Evolutionary conservation across 768 basidiomycete species (phyloP), one percentile per base, ranked within the genome.

Genomic region (Trametes cingulata): DNA sequence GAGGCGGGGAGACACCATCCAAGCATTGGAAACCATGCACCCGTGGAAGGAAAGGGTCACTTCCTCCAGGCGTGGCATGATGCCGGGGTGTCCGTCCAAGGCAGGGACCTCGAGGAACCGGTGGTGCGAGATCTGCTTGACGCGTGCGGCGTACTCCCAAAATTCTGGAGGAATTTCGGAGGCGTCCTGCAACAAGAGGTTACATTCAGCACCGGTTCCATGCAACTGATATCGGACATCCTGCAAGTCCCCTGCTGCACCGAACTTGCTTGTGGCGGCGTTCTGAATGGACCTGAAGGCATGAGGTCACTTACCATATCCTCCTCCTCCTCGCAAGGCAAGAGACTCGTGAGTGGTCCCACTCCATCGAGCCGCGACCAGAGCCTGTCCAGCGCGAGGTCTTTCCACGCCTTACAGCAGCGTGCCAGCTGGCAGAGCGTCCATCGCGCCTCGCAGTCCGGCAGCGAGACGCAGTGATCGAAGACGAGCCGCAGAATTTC

Each of bases 321-420:
- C 35, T 29, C n/a, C 1, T 52, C 20, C 13, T 37, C 49, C 7
- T 2, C 8, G n/a, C 51, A 36, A 19, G 55, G 40, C 4, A 54
- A 24, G 33, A 71, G 41, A 24, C 46, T 41, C 13, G 68, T 22
- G 1, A 71, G 56, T 10, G 71, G 69, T 20, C 33, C 58, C 9
- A 61, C 20, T 13, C 62, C 60, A 14, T 63, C 62, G 42, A 72
- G 41, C 24, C 66, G 62, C 50, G 45, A 53, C 71, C 71, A 72
- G 36, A 70, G 41, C 47, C 67, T 56, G 37, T 70, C 67, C 58
- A 69, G 41, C 12, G 69, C 69, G 15, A 67, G 69, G 36, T 70
- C 69, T 43, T 61, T 64, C 68, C 68, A 70, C 4, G 71, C 66
- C 41, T 52, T 63, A 50, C 69, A 70, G 46, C 63, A 67, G n/a